Percentiles rank a stretch among this genome's conserved stretches.
phyloP scores from a whole-genome alignment of 129 eudicot species.

The Flaveria trinervia region DNA sequence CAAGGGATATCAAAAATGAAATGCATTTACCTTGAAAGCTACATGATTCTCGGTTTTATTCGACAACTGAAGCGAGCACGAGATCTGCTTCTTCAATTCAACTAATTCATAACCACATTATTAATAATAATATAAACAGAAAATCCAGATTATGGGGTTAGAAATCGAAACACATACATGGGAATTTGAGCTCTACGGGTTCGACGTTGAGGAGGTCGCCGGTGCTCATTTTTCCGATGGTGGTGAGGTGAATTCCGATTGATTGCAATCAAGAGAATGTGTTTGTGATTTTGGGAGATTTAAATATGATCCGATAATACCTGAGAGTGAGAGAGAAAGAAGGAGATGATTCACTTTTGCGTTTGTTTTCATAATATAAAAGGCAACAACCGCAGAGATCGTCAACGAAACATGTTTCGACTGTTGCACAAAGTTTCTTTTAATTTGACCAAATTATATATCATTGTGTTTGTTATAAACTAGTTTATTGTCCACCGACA shows the following conservation, averaged over 20 bases:
- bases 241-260: constrained; percentile 7
- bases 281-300: constrained; percentile 25
- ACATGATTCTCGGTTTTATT: constrained; percentile 69
- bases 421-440: neutral
- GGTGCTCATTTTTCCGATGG: constrained; percentile 43
- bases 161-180: constrained; percentile 38
- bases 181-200: constrained; percentile 72
- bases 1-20: neutral
- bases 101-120: constrained; percentile 34
- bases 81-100: constrained; percentile 82
- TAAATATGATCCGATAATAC: constrained; percentile 37
- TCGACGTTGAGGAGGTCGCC: constrained; percentile 75
- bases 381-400: constrained; percentile 6
- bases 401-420: neutral
- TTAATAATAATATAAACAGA: neutral
- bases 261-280: neutral
- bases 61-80: constrained; percentile 60
- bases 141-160: neutral
- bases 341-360: constrained; percentile 25
- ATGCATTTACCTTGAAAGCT: constrained; percentile 64
- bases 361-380: neutral
- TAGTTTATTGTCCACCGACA: no score
- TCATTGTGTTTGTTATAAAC: no score
- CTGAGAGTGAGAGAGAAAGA: constrained; percentile 33
- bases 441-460: no score